phyloP scores from a whole-genome alignment of 1,139 yeast species.

The Blastobotrys indianensis region DNA sequence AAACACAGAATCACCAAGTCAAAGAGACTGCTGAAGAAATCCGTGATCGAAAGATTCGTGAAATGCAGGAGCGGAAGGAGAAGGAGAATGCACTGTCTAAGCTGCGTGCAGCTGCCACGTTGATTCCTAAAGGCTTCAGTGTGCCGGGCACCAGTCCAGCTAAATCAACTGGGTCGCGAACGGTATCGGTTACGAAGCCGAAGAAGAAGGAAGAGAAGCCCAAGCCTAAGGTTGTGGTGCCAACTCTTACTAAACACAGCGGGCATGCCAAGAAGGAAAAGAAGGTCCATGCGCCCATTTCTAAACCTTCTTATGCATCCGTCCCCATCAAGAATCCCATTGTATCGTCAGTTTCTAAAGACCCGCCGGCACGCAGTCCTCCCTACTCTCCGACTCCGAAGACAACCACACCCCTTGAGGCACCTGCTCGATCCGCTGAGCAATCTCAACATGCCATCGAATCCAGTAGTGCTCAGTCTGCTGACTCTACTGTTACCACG shows the following conservation, averaged over 20 bases:
- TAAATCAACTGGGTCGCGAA: neutral
- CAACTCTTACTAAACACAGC: conserved; percentile 1
- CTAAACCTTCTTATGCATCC: conserved; percentile 6
- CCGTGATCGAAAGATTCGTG: conserved; percentile 4
- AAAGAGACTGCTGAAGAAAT: conserved; percentile 4
- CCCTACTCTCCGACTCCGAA: conserved; percentile 2
- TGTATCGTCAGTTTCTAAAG: neutral
- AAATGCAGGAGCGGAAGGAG: conserved; percentile 5
- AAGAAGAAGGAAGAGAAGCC: conserved; percentile 4
- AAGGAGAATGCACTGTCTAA: conserved; percentile 4
- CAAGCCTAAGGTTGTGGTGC: neutral
- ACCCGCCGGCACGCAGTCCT: conserved; percentile 3
- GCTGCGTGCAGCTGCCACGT: conserved; percentile 2
- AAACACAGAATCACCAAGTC: neutral
- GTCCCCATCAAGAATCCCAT: conserved; percentile 1
- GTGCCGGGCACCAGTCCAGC: conserved; percentile 1
- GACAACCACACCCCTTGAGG: neutral
- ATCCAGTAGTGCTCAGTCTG: conserved; percentile 2
- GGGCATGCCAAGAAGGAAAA: neutral
- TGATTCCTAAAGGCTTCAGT: neutral
- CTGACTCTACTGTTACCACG: conserved; percentile 8
- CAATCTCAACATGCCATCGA: neutral
- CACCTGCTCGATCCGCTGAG: too few species aligned
- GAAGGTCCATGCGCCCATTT: neutral
- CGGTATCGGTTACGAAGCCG: neutral